Percentiles rank a stretch among this genome's conserved stretches.
Conservation (phyloP, 2,329 filamentous ascomycete genomes). For the Plenodomus tracheiphilus region DNA sequence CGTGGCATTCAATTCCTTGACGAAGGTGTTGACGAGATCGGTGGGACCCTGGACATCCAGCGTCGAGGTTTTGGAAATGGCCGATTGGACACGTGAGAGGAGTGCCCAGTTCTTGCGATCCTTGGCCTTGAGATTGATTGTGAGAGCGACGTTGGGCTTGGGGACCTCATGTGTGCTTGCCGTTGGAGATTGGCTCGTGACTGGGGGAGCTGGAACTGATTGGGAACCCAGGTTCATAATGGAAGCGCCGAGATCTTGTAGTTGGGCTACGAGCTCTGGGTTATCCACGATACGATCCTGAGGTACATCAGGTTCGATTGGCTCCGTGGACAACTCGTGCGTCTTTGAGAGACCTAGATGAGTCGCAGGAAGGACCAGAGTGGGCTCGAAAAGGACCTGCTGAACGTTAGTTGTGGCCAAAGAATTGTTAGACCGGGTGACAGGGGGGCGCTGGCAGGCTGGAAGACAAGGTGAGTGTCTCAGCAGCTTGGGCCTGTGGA, state of each 20-base stretch:
- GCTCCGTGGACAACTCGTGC: no score
- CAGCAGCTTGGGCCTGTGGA: not conserved
- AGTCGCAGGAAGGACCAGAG: no score
- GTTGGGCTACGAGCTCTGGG: no score
- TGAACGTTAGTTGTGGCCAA: no score
- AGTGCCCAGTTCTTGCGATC: slow-evolving; percentile 7
- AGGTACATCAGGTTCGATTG: no score
- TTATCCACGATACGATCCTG: no score
- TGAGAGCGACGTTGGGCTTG: slow-evolving; percentile 7
- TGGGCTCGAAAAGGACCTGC: no score
- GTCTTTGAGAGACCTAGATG: no score
- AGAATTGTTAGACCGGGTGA: no score
- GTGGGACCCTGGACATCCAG: slow-evolving; percentile 17
- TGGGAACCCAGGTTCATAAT: no score
- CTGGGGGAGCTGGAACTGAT: no score
- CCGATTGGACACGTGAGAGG: slow-evolving; percentile 9
- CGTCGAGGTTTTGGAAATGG: slow-evolving; percentile 4
- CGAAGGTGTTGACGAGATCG: slow-evolving; percentile 5
- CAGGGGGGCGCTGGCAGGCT: not conserved
- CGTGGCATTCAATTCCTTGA: slow-evolving; percentile 3
- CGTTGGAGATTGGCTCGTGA: not conserved
- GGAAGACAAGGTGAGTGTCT: not conserved
- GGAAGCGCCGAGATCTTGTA: no score
- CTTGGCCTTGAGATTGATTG: slow-evolving; percentile 11
- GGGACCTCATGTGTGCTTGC: not conserved